These are phyloP conservation scores for Rhodotorula diobovata DNA, from an alignment of 768 basidiomycete genomes.

Conservation along the genomic window DNA sequence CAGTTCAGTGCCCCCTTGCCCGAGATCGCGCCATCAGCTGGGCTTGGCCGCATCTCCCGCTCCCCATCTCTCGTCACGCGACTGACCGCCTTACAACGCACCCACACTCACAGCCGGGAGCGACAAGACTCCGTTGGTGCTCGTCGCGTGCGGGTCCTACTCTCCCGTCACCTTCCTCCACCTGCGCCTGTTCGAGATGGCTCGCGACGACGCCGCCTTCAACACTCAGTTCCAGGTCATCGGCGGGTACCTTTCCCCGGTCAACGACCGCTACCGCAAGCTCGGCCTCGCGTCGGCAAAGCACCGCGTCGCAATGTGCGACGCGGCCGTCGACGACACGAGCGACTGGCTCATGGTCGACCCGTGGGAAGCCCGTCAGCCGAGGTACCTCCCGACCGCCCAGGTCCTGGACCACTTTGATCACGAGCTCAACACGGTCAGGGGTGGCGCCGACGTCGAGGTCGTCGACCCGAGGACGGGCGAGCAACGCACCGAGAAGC, in stretches of 20 bases:
- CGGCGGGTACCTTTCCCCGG: slow-evolving; percentile 93
- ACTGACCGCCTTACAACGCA: not conserved
- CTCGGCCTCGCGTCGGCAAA: slow-evolving; percentile 79
- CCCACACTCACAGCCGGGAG: not conserved
- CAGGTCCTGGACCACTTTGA: slow-evolving; percentile 97
- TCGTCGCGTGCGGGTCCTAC: slow-evolving; percentile 79
- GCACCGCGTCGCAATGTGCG: slow-evolving; percentile 69
- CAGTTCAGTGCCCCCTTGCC: slow-evolving; percentile 23
- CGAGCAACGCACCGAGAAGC: slow-evolving; percentile 54
- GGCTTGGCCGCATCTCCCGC: no score
- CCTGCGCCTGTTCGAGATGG: slow-evolving; percentile 98
- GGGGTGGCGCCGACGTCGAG: slow-evolving; percentile 55
- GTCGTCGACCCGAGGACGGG: slow-evolving; percentile 20
- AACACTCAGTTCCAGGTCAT: slow-evolving; percentile 90
- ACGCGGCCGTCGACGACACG: slow-evolving; percentile 81
- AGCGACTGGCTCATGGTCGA: slow-evolving; percentile 96
- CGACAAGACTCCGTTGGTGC: slow-evolving; percentile 68
- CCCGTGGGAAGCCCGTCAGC: slow-evolving; percentile 92
- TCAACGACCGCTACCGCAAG: slow-evolving; percentile 95
- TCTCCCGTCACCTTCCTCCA: slow-evolving; percentile 39
- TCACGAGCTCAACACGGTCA: slow-evolving; percentile 78
- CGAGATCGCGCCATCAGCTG: slow-evolving; percentile 6
- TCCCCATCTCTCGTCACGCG: not conserved
- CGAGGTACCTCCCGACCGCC: slow-evolving; percentile 85
- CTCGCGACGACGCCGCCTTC: slow-evolving; percentile 87